Conservation (phyloP, 805 yeast genomes). For the Candida alai region DNA sequence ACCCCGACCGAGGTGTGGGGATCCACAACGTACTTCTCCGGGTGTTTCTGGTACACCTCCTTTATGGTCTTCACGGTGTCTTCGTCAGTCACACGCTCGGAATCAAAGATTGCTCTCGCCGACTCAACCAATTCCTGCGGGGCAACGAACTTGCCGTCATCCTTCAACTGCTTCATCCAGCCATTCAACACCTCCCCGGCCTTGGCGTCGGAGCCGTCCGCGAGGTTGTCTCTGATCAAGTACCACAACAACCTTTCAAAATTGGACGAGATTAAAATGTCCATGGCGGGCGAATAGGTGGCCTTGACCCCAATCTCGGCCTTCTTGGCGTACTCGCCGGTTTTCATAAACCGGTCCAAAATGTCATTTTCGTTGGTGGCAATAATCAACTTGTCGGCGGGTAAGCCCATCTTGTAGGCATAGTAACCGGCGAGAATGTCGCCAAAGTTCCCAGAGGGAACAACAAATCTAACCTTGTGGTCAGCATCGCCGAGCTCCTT, state of each 20-base stretch:
- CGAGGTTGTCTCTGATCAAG: slow-evolving; percentile 69
- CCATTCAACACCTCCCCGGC: slow-evolving; percentile 70
- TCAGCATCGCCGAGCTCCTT: slow-evolving; percentile 26
- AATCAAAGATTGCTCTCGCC: slow-evolving; percentile 67
- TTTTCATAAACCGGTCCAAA: slow-evolving; percentile 83
- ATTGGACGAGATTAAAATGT: slow-evolving; percentile 89
- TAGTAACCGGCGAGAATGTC: slow-evolving; percentile 96
- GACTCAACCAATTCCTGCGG: slow-evolving; percentile 58
- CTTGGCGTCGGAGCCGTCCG: slow-evolving; percentile 45
- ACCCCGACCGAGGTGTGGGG: slow-evolving; percentile 98
- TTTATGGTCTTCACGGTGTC: slow-evolving; percentile 81
- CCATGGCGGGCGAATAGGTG: slow-evolving; percentile 98
- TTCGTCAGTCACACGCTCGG: slow-evolving; percentile 74
- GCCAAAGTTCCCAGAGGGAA: slow-evolving; percentile 98
- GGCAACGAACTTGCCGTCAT: slow-evolving; percentile 72
- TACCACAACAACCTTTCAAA: slow-evolving; percentile 97
- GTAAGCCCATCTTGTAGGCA: slow-evolving; percentile 94
- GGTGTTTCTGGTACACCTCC: slow-evolving; percentile 54
- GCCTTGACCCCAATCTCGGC: slow-evolving; percentile 61
- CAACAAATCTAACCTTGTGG: slow-evolving; percentile 71
- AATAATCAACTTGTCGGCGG: slow-evolving; percentile 78
- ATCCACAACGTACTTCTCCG: slow-evolving; percentile 76
- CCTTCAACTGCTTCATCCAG: slow-evolving; percentile 79
- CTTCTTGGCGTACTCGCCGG: slow-evolving; percentile 80
- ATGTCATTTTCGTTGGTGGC: slow-evolving; percentile 97